Evolutionary conservation across 2,329 filamentous ascomycete genomes (phyloP), one percentile per base, ranked within the genome.

Genomic region (Claviceps quebecensis): DNA sequence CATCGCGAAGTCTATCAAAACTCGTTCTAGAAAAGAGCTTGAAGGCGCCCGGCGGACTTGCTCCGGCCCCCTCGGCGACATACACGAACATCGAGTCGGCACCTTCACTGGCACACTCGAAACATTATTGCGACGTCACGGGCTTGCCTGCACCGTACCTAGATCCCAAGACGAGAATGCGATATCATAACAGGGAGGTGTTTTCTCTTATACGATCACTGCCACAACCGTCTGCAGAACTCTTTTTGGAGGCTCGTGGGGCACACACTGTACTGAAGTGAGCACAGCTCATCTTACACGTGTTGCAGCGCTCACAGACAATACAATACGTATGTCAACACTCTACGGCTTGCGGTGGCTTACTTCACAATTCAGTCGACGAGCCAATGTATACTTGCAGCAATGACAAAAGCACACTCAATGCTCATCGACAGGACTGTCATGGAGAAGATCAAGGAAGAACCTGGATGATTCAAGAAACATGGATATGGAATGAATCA

Each of bases 81-180:
- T 98, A 97, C 67, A 95, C 88, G 6, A 97, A 96, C 64, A 94
- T 98, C 56, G 93, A 97, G 67, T 89, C 87, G 47, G 91, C 93
- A 3, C 93, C 93, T 40, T 93, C 86, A 53, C 72, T 97, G 60
- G 84, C 84, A 48, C 85, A 88, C 58, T 80, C 87, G 63, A 89
- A 84, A 68, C 86, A 85, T 61, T 98, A 97, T 69, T 98, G 93
- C 72, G 94, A 98, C 67, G 79, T 98, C 60, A 98, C 93, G 1
- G 94, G 93, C 1, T 71, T 98, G 57, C 81, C 87, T n/a, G 87
- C 89, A 34, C 84, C 86, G 5, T 98, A 98, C 65, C 81, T 87
- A 36, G 93, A 98, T 65, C 94, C 93, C 2, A 98, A 98, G 77
- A 95, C 90, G 40, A 79, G 91, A 56, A 69, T 98, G 67, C 77